Evolutionary conservation across 768 basidiomycete genomes (phyloP).

Genomic region (Piloderma croceum): DNA sequence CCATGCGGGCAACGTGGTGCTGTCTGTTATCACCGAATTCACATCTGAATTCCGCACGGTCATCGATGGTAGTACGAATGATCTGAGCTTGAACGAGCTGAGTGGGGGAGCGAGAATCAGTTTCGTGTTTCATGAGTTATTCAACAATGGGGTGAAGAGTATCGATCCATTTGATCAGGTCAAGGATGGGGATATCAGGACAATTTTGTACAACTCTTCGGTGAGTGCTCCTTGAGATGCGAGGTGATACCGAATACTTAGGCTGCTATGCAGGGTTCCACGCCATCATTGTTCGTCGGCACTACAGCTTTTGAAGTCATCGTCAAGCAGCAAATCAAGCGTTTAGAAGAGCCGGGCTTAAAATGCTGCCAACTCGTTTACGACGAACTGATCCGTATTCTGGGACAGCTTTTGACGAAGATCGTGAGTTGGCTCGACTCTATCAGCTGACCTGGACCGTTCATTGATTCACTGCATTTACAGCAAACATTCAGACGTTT

Average conservation of each 20-base stretch:
- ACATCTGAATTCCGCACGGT: conserved; percentile 93
- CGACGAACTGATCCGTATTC: conserved; percentile 94
- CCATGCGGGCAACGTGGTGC: conserved; percentile 85
- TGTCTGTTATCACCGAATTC: conserved; percentile 98
- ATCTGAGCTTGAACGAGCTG: conserved; percentile 90
- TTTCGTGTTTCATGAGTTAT: conserved; percentile 98
- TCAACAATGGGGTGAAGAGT: conserved; percentile 90
- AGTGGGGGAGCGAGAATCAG: conserved; percentile 98
- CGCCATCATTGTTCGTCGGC: conserved; percentile 93
- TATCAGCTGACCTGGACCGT: not conserved
- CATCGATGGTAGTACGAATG: conserved; percentile 97
- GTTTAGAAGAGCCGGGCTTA: conserved; percentile 87
- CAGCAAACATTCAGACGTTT: conserved; percentile 96
- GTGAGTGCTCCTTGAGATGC: conserved; percentile 39
- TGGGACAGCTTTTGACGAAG: conserved; percentile 85
- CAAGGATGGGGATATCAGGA: conserved; percentile 96
- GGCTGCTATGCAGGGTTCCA: conserved; percentile 63
- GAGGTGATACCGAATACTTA: not conserved
- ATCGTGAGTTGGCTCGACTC: conserved; percentile 51
- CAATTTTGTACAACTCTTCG: conserved; percentile 95
- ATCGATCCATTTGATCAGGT: conserved; percentile 99
- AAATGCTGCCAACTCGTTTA: conserved; percentile 96
- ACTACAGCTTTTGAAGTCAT: conserved; percentile 98
- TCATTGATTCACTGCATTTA: conserved; percentile 6
- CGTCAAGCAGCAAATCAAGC: conserved; percentile 97